Evolutionary conservation across 495 filamentous ascomycete species (phyloP), one percentile per base, ranked within the genome.

Genomic region (Filosporella fistucella): DNA sequence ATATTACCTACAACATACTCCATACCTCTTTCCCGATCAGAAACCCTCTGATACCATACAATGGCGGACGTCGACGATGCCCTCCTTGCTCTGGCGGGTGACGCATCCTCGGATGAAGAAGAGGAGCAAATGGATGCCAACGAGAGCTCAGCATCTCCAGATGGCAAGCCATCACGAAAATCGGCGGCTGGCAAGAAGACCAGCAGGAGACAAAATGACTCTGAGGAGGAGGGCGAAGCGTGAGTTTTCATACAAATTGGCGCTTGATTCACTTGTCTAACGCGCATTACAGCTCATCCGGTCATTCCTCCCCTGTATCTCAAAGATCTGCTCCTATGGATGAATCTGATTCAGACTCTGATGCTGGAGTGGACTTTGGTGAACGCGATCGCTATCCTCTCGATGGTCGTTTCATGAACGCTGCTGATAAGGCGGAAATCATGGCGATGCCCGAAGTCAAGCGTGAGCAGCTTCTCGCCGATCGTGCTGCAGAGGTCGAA

Each of bases 361-460:
- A 86, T 46, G 70, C 75, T 29, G 66, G 68, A n/a, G 65, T 61
- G 25, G 66, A 68, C 24, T 71, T 72, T 26, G 76, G 81, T 41
- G 74, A 82, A 43, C 82, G 77, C 18, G 72, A 76, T 3, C 80
- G 87, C 24, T 97, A 89, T 58, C 89, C 93, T 0, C 74, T 96
- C 51, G 94, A 97, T 34, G 89, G 89, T 40, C 82, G 90, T 23
- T 97, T 89, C 68, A 76, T 79, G 49, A 86, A 84, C 42, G 74
- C 79, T 13, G 74, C 81, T 26, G 93, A 99, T 60, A 94, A 88
- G 63, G 74, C 75, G 16, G 75, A 84, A 22, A 91, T 99, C 44
- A 82, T 90, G 75, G 80, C 77, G 23, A 84, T 96, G 78, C 82
- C 90, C 2, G 89, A 96, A 61, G 81, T 96, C 21, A 80, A 90